phyloP scores from a whole-genome alignment of 192 early-diverging fungal genomes.

The Powellomyces hirtus region DNA sequence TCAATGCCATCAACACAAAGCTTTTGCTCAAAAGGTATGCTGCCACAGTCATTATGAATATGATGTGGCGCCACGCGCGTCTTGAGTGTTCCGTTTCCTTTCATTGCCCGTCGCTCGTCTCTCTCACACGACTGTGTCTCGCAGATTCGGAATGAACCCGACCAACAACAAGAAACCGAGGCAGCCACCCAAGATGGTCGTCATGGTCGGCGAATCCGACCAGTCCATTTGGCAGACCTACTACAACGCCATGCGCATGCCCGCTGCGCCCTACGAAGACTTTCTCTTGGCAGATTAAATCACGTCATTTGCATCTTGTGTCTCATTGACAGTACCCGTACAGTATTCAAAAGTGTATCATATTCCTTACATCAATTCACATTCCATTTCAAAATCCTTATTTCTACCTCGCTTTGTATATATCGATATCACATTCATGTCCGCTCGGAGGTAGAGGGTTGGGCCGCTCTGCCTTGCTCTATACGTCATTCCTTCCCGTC shows the following conservation, averaged over 20 bases:
- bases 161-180: conserved; percentile 14
- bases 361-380: no score
- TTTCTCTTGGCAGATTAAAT: no score
- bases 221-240: conserved; percentile 16
- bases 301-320: no score
- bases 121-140: background rate
- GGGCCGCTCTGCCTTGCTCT: no score
- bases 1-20: conserved; percentile 7
- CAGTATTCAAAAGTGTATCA: no score
- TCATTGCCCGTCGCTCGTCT: background rate
- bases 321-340: no score
- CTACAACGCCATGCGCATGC: background rate
- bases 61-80: background rate
- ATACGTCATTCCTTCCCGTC: no score
- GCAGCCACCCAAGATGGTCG: conserved; percentile 12
- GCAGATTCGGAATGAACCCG: conserved; percentile 17
- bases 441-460: no score
- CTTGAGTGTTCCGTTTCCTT: background rate
- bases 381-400: no score
- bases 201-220: background rate
- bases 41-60: no score
- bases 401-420: no score
- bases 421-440: no score
- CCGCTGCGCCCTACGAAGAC: background rate
- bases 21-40: conserved; percentile 17